Percentiles rank a stretch among this genome's conserved stretches.
Evolutionary conservation across 768 basidiomycete species (phyloP).

Genomic region (Mycena filopes): DNA sequence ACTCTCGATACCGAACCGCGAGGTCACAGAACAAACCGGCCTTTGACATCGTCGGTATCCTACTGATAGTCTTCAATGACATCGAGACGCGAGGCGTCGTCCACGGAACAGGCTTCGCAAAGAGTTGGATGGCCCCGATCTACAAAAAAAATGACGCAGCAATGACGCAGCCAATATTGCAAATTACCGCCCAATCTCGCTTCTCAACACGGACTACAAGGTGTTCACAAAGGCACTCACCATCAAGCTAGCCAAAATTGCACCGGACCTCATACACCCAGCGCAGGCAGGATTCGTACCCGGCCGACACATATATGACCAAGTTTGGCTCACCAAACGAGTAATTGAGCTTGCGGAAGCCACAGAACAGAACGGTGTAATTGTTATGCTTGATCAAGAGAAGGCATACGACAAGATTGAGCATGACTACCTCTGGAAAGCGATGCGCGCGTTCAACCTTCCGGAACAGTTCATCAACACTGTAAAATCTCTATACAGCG

Average conservation of each 20-base stretch:
- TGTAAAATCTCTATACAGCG: no score
- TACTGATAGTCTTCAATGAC: neutral
- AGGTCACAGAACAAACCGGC: neutral
- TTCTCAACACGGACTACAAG: no score
- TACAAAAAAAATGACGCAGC: neutral
- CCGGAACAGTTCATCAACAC: no score
- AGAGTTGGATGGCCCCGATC: slow-evolving; percentile 1
- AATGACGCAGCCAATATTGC: slow-evolving; percentile 1
- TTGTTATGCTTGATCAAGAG: no score
- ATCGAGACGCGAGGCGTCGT: neutral
- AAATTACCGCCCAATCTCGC: neutral
- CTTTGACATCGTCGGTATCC: neutral
- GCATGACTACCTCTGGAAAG: neutral
- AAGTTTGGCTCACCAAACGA: no score
- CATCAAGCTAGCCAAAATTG: neutral
- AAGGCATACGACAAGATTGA: no score
- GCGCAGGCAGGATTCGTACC: slow-evolving; percentile 33
- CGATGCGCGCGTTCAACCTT: slow-evolving; percentile 7
- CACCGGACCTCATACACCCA: slow-evolving; percentile 2
- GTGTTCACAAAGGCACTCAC: neutral
- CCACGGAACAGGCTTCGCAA: neutral
- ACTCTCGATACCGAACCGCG: neutral
- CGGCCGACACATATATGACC: no score
- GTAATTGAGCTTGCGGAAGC: no score
- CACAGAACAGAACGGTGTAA: no score